A percentile compares a stretch with the other conserved stretches of the same genome.
phyloP scores from a whole-genome alignment of 805 yeast genomes.

The Metschnikowia lachancei region DNA sequence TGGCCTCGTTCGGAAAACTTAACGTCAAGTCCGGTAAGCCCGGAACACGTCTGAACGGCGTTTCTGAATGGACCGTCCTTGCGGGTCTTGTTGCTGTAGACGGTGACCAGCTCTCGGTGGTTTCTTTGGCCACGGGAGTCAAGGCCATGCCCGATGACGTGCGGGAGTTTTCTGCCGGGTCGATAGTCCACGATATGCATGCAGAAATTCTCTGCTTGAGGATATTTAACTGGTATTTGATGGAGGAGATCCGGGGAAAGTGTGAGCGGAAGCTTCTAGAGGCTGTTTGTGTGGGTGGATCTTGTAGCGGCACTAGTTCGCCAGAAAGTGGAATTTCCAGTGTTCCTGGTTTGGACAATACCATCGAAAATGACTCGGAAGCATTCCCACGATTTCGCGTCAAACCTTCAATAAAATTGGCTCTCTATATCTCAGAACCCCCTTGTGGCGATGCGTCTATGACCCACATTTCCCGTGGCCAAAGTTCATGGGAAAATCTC shows the following conservation, averaged over 20 bases:
- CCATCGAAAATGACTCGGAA: no score
- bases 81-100: slow-evolving; percentile 62
- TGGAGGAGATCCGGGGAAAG: slow-evolving; percentile 40
- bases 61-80: slow-evolving; percentile 78
- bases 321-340: no score
- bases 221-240: slow-evolving; percentile 59
- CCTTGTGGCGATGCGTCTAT: slow-evolving; percentile 94
- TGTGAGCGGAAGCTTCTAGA: slow-evolving; percentile 10
- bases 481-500: slow-evolving; percentile 22
- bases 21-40: slow-evolving; percentile 55
- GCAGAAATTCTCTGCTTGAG: slow-evolving; percentile 81
- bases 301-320: no score
- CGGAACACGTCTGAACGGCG: slow-evolving; percentile 55
- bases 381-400: slow-evolving; percentile 7
- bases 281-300: not conserved
- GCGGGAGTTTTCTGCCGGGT: slow-evolving; percentile 48
- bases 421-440: slow-evolving; percentile 65
- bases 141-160: slow-evolving; percentile 67
- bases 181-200: slow-evolving; percentile 79
- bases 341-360: no score
- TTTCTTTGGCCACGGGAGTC: slow-evolving; percentile 76
- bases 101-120: slow-evolving; percentile 27
- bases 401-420: slow-evolving; percentile 38
- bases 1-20: slow-evolving; percentile 29
- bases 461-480: slow-evolving; percentile 31